Conservation (phyloP, 495 filamentous ascomycete genomes). For the Aspergillus nidulans region DNA sequence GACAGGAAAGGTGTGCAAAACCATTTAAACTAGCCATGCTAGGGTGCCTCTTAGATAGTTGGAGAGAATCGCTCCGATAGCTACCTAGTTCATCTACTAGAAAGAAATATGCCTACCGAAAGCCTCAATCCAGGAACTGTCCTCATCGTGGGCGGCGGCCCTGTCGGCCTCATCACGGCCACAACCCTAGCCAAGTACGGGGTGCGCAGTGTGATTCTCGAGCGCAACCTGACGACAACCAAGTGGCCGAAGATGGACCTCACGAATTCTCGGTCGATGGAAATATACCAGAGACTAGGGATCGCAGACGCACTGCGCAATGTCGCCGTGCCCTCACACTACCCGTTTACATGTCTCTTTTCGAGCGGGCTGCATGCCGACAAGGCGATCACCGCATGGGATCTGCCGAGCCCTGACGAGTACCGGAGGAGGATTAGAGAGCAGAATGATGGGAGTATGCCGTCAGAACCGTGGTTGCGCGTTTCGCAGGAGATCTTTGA, state of each 20-base stretch:
- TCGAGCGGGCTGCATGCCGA: neutral
- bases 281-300: constrained; percentile 11
- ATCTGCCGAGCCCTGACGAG: neutral
- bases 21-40: no score
- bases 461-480: constrained; percentile 11
- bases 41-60: no score
- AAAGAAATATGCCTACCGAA: no score
- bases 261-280: constrained; percentile 14
- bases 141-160: neutral
- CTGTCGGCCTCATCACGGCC: constrained; percentile 55
- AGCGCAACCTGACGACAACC: constrained; percentile 62
- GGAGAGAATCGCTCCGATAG: no score
- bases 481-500: constrained; percentile 22
- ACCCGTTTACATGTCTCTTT: neutral
- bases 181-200: neutral
- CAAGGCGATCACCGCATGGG: neutral
- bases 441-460: constrained; percentile 13
- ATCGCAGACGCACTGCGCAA: constrained; percentile 10
- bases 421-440: neutral
- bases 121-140: neutral
- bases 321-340: neutral
- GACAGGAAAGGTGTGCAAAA: no score
- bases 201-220: constrained; percentile 44
- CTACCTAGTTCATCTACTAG: no score
- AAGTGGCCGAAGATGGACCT: constrained; percentile 21